Base-by-base conservation (phyloP, 1,284 basidiomycete species). In the Papiliotrema fonsecae region DNA sequence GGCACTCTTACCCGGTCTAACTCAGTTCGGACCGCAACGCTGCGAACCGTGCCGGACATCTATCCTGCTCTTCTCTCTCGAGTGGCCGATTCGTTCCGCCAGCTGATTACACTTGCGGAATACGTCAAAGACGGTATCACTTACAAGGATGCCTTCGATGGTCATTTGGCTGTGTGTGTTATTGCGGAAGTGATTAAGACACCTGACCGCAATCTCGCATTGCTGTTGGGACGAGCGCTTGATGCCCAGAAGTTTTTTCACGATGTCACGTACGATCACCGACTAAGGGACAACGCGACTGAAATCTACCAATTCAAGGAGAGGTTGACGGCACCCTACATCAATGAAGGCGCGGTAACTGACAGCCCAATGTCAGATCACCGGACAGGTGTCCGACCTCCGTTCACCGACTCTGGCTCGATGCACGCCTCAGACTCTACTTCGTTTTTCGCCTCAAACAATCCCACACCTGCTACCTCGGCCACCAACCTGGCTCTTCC, bases 211-310 rank as follows among this genome's bases (percentile, higher is more conserved):
- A 97, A 97, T 71, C 81, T 99, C 21, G 96, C 96, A 4, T 76
- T 98, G 39, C 78, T 99, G 2, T 81, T 98, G 10, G 96, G 96
- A 13, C 82, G 96, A 42, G 92, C 94, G 5, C 78, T 99, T 49
- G 96, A 98, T 67, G 88, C 92, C 13, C 96, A 98, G 76, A 98
- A 97, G 76, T 97, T 94, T 77, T 98, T 98, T 72, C 96, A 99
- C 71, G 96, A 97, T 65, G 96, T 98, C 57, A 97, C 94, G 6
- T 99, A 98, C 69, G 93, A 97, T 66, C 96, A 98, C 72, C 84
- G 94, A 13, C 71, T 99, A 55, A 80, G 96, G 43, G 96, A 98
- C 73, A 90, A 84, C 60, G 77, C 84, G 2, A 79, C 82, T 55
- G 96, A 98, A 74, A 76, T 99, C 26, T 99, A 97, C 73, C 93